These are phyloP conservation scores for Alternaria arborescens DNA, from an alignment of 2,329 filamentous ascomycete species.

Conservation along the genomic window DNA sequence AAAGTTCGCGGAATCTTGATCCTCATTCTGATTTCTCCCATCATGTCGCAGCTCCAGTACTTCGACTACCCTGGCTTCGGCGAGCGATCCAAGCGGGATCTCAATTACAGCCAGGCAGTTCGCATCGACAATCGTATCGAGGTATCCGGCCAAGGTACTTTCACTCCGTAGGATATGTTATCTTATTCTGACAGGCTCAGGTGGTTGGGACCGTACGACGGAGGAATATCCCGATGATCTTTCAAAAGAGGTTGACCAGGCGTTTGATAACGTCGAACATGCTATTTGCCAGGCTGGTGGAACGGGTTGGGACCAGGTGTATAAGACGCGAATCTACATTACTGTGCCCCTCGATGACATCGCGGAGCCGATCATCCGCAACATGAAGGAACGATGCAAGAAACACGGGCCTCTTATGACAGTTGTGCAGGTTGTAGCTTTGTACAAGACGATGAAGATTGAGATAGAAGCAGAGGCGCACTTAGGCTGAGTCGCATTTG, in stretches of 20 bases:
- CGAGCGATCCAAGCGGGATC: constrained; percentile 26
- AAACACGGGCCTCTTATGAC: constrained; percentile 37
- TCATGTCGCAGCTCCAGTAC: background rate
- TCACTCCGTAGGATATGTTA: background rate
- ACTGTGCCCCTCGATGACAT: constrained; percentile 22
- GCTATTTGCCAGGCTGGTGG: constrained; percentile 61
- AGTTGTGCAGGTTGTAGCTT: constrained; percentile 27
- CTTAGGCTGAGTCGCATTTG: constrained; percentile 7
- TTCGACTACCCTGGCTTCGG: constrained; percentile 21
- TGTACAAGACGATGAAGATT: constrained; percentile 35
- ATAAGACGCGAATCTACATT: constrained; percentile 34
- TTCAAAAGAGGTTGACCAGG: constrained; percentile 40
- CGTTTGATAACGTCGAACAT: constrained; percentile 65
- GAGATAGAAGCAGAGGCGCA: constrained; percentile 39
- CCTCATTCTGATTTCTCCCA: background rate
- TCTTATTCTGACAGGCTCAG: constrained; percentile 14
- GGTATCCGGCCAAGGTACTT: constrained; percentile 38
- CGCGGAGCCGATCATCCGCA: constrained; percentile 20
- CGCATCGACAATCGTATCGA: constrained; percentile 37
- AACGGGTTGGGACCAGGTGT: constrained; percentile 62
- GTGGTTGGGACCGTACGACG: constrained; percentile 36
- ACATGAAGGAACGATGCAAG: constrained; percentile 34
- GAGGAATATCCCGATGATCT: constrained; percentile 31
- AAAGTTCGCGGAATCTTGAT: background rate
- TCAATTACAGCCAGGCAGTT: constrained; percentile 38